Evolutionary conservation across 2,329 filamentous ascomycete genomes (phyloP), one percentile per base, ranked within the genome.

Genomic region (Colletotrichum liaoningense): DNA sequence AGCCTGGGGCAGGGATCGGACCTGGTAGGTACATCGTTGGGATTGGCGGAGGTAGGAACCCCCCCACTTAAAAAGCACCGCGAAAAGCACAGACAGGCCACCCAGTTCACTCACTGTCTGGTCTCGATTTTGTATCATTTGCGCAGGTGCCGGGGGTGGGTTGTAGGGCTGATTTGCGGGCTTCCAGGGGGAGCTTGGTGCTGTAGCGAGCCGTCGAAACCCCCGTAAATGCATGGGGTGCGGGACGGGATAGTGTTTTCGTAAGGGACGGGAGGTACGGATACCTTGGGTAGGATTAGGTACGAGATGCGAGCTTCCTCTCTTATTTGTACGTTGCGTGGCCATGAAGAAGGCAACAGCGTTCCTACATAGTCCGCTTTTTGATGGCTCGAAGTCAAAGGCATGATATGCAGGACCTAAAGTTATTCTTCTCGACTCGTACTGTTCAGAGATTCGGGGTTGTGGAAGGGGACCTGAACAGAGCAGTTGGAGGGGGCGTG

Each of bases 111-210:
- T 65, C 28, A n/a, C 30, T n/a, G 59, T 33, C n/a, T 11, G 16
- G 52, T 55, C 26, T 55, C 22, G 22, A 28, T 55, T 55, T 26
- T 28, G 9, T 24, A 28, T 38, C 58, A 28, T 28, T 28, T 55
- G 1, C 57, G 33, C 58, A 55, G 54, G 66, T 57, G 33, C 69
- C 65, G 52, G 69, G 65, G 33, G 22, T 22, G 52, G 35, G 30
- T 26, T 22, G 56, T 70, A 73, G 62, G 71, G 71, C 71, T 73
- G 67, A 73, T 70, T 70, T 71, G 67, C 67, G 46, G 67, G 67
- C 67, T 73, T 42, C 60, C 49, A 56, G 46, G 71, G 67, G 59
- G 35, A 69, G 65, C 66, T 64, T 22, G 59, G 66, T 72, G 66
- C 70, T 72, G 66, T 69, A 60, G 54, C 65, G 22, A 69, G 59